Evolutionary conservation across 371 early-diverging fungal genomes (phyloP).

Genomic region (Dinochytrium kinnereticum): DNA sequence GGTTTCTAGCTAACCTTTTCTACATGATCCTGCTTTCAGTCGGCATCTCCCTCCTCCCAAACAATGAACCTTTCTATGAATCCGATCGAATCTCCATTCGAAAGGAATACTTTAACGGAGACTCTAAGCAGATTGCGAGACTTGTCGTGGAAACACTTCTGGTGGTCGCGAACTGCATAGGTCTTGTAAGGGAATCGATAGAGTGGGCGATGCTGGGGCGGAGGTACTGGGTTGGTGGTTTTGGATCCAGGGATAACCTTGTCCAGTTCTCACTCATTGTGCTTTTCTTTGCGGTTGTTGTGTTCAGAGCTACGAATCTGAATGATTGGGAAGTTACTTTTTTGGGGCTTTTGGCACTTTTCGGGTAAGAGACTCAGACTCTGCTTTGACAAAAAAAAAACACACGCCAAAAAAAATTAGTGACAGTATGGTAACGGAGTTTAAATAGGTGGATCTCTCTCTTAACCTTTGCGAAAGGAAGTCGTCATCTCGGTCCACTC

Average conservation of each 20-base stretch:
- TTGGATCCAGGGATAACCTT: not conserved
- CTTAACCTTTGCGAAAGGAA: not conserved
- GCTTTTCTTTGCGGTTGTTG: not conserved
- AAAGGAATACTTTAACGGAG: not conserved
- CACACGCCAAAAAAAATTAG: too few species aligned
- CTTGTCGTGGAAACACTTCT: not conserved
- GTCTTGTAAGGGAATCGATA: not conserved
- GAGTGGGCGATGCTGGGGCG: not conserved
- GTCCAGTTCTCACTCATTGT: not conserved
- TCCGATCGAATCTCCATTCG: not conserved
- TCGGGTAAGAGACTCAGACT: too few species aligned
- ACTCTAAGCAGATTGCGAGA: too few species aligned
- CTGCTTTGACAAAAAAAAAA: too few species aligned
- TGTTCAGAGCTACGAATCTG: not conserved
- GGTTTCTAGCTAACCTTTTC: conserved; percentile 17
- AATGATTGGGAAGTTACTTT: not conserved
- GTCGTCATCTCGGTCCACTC: conserved; percentile 21
- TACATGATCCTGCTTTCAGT: conserved; percentile 29
- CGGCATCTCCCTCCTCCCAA: conserved; percentile 25
- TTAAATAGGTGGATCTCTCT: not conserved
- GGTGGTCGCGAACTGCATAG: not conserved
- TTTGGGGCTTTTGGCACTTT: not conserved
- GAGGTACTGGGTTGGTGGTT: not conserved
- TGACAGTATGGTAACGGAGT: too few species aligned
- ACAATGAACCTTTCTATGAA: conserved; percentile 6